Evolutionary conservation across 768 basidiomycete genomes (phyloP).

Genomic region (Kwoniella sp.): DNA sequence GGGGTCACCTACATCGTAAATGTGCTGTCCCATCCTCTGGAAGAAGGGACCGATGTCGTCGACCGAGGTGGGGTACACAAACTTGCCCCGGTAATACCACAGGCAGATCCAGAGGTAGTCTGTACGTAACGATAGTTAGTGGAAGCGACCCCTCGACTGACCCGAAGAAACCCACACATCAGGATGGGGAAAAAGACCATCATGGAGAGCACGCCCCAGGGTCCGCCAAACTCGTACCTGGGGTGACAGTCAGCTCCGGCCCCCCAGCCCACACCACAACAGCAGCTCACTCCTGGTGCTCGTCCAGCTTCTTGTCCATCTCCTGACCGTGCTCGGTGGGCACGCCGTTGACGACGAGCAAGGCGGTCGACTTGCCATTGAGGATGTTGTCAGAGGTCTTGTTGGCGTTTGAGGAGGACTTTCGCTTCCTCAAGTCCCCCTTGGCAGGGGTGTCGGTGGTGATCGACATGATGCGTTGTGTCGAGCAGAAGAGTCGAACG

Average conservation of each 20-base stretch:
- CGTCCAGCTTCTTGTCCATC: conserved; percentile 68
- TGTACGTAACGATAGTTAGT: too few species aligned
- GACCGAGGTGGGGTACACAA: conserved; percentile 64
- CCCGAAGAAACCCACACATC: conserved; percentile 75
- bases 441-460: not conserved
- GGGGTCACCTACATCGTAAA: conserved; percentile 61
- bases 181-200: conserved; percentile 89
- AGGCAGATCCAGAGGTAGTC: conserved; percentile 96
- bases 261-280: not conserved
- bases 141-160: too few species aligned
- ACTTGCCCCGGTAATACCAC: conserved; percentile 86
- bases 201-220: conserved; percentile 82
- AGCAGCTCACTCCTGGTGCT: conserved; percentile 59
- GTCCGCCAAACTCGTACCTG: conserved; percentile 96
- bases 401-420: conserved; percentile 4
- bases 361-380: conserved; percentile 25
- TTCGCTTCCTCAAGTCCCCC: conserved; percentile 13
- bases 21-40: conserved; percentile 74
- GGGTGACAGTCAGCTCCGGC: not conserved
- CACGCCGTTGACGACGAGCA: conserved; percentile 32
- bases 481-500: too few species aligned
- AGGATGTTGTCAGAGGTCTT: conserved; percentile 22
- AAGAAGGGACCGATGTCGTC: conserved; percentile 76
- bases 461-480: not conserved
- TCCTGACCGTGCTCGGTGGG: conserved; percentile 67